Base-by-base conservation (phyloP, 1,284 basidiomycete species). In the Violaceomyces palustris region DNA sequence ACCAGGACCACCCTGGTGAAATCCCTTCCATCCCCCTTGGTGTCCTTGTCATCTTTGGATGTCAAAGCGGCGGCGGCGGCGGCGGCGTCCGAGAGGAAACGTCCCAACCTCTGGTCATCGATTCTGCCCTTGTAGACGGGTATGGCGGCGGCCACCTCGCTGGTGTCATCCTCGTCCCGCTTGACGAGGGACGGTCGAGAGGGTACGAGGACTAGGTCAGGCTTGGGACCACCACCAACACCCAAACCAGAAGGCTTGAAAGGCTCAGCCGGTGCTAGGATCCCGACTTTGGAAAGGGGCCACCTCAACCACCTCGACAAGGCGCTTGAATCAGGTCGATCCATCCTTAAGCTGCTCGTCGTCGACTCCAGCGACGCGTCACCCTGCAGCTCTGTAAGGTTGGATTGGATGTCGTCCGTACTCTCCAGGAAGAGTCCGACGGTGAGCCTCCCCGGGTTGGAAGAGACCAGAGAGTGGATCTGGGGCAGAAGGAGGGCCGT, bases 401-500 rank as follows among this genome's bases (percentile, higher is more conserved):
- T 4, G 3, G 15, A 4, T n/a, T 40, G n/a, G n/a, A 11, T 19
- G 9, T 37, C 35, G 4, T 40, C 22, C 11, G n/a, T n/a, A n/a
- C n/a, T n/a, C n/a, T 64, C 58, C 10, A 41, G 47, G 18, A 57
- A 57, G 8, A 64, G 29, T 6, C 25, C 28, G 9, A 64, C 35
- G 6, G 18, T 29, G 4, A 64, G 22, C 17, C 44, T 44, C 15
- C 50, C 53, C 22, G 38, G 28, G n/a, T 46, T 41, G 5, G 19
- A 15, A 4, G 39, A 23, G 2, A 44, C 44, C 3, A 61, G 35
- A 2, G 36, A 29, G 11, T 45, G 42, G 10, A 64, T 36, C 22
- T 64, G 31, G n/a, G 58, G 54, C 6, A 64, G 32, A 7, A 64
- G 48, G 12, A 58, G 33, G 0, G 55, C 36, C 4, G 50, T 51